Conservation (phyloP, 108 stramenopile genomes). For the Nitzschia sp. region DNA sequence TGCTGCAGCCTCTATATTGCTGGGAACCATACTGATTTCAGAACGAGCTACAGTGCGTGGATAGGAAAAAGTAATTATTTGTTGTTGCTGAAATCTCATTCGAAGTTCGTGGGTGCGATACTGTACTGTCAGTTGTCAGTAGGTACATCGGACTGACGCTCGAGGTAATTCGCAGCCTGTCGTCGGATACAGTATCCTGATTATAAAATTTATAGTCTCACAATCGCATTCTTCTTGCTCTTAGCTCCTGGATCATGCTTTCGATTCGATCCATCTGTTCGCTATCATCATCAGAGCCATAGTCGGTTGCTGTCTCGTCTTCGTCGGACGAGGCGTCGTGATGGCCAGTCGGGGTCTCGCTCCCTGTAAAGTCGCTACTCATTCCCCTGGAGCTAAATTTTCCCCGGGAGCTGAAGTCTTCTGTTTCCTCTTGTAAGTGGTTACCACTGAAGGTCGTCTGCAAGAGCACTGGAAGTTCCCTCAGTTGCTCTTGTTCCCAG, state of each 20-base stretch:
- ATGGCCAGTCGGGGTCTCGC: background rate
- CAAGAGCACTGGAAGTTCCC: constrained; percentile 13
- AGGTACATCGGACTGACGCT: no score
- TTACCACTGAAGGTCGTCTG: background rate
- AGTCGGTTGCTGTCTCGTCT: background rate
- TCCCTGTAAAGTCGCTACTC: background rate
- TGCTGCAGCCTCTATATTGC: no score
- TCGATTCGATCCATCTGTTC: constrained; percentile 21
- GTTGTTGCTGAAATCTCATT: no score
- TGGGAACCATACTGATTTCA: no score
- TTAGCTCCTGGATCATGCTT: constrained; percentile 22
- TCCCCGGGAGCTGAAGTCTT: background rate
- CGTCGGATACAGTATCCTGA: no score
- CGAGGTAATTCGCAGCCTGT: no score
- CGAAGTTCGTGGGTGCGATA: no score
- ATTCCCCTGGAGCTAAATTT: background rate
- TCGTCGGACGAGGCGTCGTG: background rate
- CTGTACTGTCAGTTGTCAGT: no score
- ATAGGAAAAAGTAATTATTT: no score
- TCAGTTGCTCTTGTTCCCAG: constrained; percentile 22
- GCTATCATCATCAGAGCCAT: constrained; percentile 11
- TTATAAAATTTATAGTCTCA: no score
- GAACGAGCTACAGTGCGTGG: no score
- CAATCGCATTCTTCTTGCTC: constrained; percentile 3
- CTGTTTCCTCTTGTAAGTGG: background rate